These are phyloP conservation scores for Spathaspora arborariae DNA, from an alignment of 805 yeast genomes.

Conservation along the genomic window DNA sequence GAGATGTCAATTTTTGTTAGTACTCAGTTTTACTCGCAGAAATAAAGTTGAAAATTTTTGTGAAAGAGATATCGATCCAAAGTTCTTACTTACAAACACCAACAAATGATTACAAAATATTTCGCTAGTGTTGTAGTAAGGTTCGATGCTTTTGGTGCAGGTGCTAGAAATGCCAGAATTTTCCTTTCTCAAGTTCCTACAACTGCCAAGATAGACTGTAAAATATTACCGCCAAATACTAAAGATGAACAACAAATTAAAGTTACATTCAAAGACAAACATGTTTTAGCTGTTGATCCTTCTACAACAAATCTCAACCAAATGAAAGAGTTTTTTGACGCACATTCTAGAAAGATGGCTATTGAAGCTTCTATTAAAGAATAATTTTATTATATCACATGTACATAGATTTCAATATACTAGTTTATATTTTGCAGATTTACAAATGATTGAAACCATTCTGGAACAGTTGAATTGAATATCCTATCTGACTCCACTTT, in stretches of 20 bases:
- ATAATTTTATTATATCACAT: conserved; percentile 6
- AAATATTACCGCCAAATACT: conserved; percentile 48
- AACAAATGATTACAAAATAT: conserved; percentile 83
- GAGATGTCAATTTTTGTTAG: neutral
- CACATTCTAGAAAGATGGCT: conserved; percentile 76
- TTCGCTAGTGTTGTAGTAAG: conserved; percentile 72
- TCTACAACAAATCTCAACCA: conserved; percentile 52
- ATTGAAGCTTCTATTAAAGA: conserved; percentile 63
- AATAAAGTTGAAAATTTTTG: neutral
- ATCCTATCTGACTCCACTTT: conserved; percentile 3
- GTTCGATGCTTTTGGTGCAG: conserved; percentile 72
- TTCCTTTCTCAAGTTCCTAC: conserved; percentile 82
- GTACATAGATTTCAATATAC: conserved; percentile 2
- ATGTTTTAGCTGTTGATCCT: conserved; percentile 66
- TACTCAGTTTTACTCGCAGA: neutral
- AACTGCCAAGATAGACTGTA: conserved; percentile 59
- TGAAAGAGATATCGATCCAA: neutral
- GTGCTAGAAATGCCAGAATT: conserved; percentile 76
- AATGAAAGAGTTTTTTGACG: conserved; percentile 62
- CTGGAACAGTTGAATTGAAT: conserved; percentile 11
- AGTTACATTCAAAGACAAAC: conserved; percentile 80
- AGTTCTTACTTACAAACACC: too few relatives aligned
- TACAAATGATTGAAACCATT: conserved; percentile 15
- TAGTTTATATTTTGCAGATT: conserved; percentile 1
- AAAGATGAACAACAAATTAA: conserved; percentile 56